These are phyloP conservation scores for Albatrellus sp. DNA, from an alignment of 1,284 basidiomycete species.

Conservation along the genomic window DNA sequence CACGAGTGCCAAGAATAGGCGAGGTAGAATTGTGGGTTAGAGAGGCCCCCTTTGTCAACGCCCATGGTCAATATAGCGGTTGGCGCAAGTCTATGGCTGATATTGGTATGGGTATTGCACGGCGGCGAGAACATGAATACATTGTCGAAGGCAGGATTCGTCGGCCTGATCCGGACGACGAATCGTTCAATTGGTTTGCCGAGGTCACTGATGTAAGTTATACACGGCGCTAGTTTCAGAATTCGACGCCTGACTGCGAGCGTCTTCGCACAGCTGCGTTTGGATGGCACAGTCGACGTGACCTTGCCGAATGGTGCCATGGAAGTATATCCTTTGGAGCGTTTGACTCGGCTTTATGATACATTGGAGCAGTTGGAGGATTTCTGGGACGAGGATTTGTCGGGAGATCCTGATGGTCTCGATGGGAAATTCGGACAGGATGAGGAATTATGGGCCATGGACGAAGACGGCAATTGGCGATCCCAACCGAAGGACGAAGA, in stretches of 20 bases:
- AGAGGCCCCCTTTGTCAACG: conserved; percentile 35
- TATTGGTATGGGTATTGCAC: conserved; percentile 45
- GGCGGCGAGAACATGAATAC: conserved; percentile 25
- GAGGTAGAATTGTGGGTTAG: conserved; percentile 71
- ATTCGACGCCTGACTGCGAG: background rate
- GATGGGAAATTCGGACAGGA: conserved; percentile 22
- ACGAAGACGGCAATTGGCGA: conserved; percentile 20
- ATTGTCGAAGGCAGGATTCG: conserved; percentile 32
- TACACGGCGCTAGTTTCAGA: conserved; percentile 14
- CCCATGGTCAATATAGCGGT: conserved; percentile 40
- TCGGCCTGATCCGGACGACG: conserved; percentile 30
- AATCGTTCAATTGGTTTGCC: conserved; percentile 55
- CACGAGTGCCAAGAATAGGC: conserved; percentile 65
- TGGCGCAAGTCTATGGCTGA: conserved; percentile 62
- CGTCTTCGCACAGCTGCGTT: conserved; percentile 35
- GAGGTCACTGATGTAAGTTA: conserved; percentile 61
- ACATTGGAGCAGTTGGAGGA: conserved; percentile 70
- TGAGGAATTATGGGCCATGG: conserved; percentile 42
- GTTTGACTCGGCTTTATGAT: conserved; percentile 62
- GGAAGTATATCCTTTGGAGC: conserved; percentile 42
- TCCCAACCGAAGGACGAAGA: conserved; percentile 13
- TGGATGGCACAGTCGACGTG: conserved; percentile 59
- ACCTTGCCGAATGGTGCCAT: conserved; percentile 42
- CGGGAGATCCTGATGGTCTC: conserved; percentile 17
- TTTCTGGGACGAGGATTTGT: conserved; percentile 43